These are phyloP conservation scores for Wallacemonas rigidus DNA, from an alignment of 208 protist species.

Conservation along the genomic window DNA sequence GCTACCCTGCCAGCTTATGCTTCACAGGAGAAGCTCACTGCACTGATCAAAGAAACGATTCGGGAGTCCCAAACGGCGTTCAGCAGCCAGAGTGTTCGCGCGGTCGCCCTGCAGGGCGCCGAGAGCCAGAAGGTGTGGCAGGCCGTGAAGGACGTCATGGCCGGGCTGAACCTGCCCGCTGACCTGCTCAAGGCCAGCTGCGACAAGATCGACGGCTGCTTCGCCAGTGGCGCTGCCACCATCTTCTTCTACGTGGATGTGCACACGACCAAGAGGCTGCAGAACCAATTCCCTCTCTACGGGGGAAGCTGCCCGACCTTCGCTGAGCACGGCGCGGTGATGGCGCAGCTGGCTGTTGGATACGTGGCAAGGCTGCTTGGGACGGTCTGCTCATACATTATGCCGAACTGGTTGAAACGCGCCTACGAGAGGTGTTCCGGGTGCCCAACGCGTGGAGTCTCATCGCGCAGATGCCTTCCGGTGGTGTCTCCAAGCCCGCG, in stretches of 20 bases:
- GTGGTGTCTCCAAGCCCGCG: conserved; percentile 24
- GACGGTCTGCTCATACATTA: conserved; percentile 51
- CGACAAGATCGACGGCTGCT: conserved; percentile 41
- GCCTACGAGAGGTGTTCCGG: conserved; percentile 16
- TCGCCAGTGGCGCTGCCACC: conserved; percentile 35
- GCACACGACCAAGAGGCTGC: conserved; percentile 13
- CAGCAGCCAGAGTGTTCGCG: conserved; percentile 49
- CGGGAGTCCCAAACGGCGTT: conserved; percentile 43
- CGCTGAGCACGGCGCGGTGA: conserved; percentile 29
- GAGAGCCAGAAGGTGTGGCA: conserved; percentile 37
- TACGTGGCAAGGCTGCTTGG: conserved; percentile 24
- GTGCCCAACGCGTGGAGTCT: conserved; percentile 35
- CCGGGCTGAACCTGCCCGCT: conserved; percentile 16
- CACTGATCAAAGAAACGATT: conserved; percentile 18
- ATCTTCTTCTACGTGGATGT: conserved; percentile 44
- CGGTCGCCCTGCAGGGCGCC: conserved; percentile 28
- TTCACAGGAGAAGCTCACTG: conserved; percentile 24
- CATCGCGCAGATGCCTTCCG: conserved; percentile 48
- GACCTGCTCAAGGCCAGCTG: conserved; percentile 24
- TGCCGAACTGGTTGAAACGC: conserved; percentile 35
- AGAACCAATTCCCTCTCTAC: conserved; percentile 32
- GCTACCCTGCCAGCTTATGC: too few species aligned
- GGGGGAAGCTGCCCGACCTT: conserved; percentile 34
- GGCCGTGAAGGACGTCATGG: conserved; percentile 22
- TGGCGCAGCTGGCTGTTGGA: conserved; percentile 51